Evolutionary conservation across 768 basidiomycete genomes (phyloP).

Genomic region (Leucosporidium yakuticum): DNA sequence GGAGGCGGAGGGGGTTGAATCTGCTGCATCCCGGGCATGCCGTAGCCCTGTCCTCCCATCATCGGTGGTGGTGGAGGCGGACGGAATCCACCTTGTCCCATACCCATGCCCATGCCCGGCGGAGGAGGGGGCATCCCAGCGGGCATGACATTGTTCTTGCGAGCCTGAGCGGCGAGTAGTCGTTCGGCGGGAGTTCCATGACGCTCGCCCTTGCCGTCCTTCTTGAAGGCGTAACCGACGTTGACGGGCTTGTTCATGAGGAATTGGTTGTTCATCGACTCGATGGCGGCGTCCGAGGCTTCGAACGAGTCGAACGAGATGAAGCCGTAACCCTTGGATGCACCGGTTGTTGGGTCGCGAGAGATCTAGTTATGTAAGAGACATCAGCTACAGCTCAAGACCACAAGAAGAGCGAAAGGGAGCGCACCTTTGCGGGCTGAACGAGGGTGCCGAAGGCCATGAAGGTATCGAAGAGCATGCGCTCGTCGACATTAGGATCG

Average conservation of each 20-base stretch:
- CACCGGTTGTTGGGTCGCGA: slow-evolving; percentile 73
- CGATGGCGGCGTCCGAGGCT: slow-evolving; percentile 89
- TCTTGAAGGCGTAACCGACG: slow-evolving; percentile 98
- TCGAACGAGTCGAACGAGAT: slow-evolving; percentile 97
- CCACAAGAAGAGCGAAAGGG: not conserved
- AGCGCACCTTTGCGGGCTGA: slow-evolving; percentile 73
- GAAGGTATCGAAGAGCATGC: slow-evolving; percentile 88
- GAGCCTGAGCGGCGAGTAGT: slow-evolving; percentile 86
- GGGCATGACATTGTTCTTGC: slow-evolving; percentile 87
- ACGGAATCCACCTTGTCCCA: not conserved
- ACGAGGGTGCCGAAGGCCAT: slow-evolving; percentile 90
- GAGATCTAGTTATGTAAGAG: slow-evolving; percentile 61
- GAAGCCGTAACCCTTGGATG: slow-evolving; percentile 95
- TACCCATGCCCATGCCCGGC: not conserved
- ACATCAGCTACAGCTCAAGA: not conserved
- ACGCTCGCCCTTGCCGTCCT: slow-evolving; percentile 95
- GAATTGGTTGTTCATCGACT: slow-evolving; percentile 95
- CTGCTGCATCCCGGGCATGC: not conserved
- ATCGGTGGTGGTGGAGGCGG: slow-evolving; percentile 3
- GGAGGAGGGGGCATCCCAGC: slow-evolving; percentile 13
- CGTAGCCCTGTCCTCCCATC: slow-evolving; percentile 3
- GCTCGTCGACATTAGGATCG: slow-evolving; percentile 92
- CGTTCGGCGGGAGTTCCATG: slow-evolving; percentile 97
- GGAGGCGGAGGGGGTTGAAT: slow-evolving; percentile 9
- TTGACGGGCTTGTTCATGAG: slow-evolving; percentile 97